Conservation (phyloP, 2,329 filamentous ascomycete genomes). For the Colletotrichum caudatum region DNA sequence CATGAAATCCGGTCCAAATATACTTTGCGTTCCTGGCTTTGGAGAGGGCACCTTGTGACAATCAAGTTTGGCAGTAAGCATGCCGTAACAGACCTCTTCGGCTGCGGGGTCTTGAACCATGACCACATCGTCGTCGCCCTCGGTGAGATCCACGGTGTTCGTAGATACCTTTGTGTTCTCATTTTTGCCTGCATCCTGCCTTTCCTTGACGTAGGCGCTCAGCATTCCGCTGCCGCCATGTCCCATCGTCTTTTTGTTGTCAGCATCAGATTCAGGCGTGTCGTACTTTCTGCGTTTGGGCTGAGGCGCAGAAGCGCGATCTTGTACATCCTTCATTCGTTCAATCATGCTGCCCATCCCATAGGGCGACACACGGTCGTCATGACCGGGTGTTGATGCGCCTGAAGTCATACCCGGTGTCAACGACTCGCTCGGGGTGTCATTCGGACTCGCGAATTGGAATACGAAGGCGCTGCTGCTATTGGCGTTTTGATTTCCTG, state of each 20-base stretch:
- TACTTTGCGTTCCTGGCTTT: constrained; percentile 70
- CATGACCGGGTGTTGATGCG: constrained; percentile 49
- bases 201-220: constrained; percentile 74
- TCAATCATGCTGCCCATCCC: constrained; percentile 77
- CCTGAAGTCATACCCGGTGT: constrained; percentile 51
- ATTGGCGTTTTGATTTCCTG: constrained; percentile 36
- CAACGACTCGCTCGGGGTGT: constrained; percentile 46
- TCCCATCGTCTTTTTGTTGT: constrained; percentile 56
- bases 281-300: constrained; percentile 75
- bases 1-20: constrained; percentile 72
- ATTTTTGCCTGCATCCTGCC: constrained; percentile 59
- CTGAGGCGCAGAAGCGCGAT: constrained; percentile 69
- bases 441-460: constrained; percentile 56
- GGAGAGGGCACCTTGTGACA: constrained; percentile 76
- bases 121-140: constrained; percentile 70
- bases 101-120: constrained; percentile 70
- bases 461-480: constrained; percentile 55
- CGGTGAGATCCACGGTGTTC: constrained; percentile 70
- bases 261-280: constrained; percentile 55
- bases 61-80: constrained; percentile 76
- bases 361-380: constrained; percentile 40
- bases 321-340: constrained; percentile 79
- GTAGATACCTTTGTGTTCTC: constrained; percentile 46
- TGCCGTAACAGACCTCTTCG: constrained; percentile 85
- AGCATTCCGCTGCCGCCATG: constrained; percentile 66